Evolutionary conservation across 306 rosid genomes (phyloP).

Genomic region (Lablab purpureus): DNA sequence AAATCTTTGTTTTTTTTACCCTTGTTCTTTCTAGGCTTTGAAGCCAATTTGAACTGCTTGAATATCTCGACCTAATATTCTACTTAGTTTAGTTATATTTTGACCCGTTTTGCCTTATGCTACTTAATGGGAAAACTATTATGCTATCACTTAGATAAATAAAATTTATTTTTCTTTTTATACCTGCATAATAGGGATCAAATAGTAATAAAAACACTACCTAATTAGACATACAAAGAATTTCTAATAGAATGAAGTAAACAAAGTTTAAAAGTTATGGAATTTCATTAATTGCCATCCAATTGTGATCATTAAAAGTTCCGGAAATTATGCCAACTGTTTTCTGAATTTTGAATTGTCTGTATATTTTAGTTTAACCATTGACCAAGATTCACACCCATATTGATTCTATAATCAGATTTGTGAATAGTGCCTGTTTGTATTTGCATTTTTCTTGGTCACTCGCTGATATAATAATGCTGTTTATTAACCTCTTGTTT

Average conservation of each 20-base stretch:
- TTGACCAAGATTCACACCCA: background rate
- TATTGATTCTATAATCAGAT: slow-evolving; percentile 38
- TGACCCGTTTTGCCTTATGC: background rate
- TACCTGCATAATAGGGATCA: background rate
- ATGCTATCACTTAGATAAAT: slow-evolving; percentile 28
- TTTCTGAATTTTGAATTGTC: slow-evolving; percentile 32
- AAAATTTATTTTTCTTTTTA: background rate
- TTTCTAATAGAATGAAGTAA: no score
- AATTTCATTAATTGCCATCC: no score
- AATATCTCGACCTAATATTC: slow-evolving; percentile 9
- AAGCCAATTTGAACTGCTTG: slow-evolving; percentile 23
- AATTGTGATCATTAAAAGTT: background rate
- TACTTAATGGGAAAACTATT: background rate
- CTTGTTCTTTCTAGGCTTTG: slow-evolving; percentile 16
- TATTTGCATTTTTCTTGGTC: slow-evolving; percentile 12
- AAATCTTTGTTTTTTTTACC: background rate
- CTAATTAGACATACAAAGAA: no score
- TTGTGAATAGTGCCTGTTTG: slow-evolving; percentile 17
- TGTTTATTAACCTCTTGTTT: slow-evolving; percentile 38
- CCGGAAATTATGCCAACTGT: background rate
- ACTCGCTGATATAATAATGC: slow-evolving; percentile 15
- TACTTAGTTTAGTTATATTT: background rate
- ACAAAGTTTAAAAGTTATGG: no score
- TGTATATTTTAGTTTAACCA: slow-evolving; percentile 12
- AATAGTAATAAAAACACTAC: no score